Percentiles rank a stretch among this genome's conserved stretches.
Evolutionary conservation across 2,329 filamentous ascomycete species (phyloP).

Genomic region (Raffaelea deltoideospora): DNA sequence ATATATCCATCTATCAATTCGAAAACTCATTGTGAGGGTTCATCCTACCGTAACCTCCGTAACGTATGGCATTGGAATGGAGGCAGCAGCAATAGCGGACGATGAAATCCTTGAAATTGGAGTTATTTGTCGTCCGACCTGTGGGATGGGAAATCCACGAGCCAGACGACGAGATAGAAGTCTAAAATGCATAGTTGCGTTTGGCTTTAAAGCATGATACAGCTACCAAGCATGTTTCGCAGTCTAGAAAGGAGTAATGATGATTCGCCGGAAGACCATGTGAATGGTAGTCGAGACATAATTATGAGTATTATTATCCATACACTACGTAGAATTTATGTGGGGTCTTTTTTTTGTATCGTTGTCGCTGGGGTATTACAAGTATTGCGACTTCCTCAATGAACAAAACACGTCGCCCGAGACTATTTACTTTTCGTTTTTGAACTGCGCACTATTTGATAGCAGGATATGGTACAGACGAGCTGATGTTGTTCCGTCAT

Average conservation of each 20-base stretch:
- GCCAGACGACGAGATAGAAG: slow-evolving; percentile 19
- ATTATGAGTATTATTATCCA: too few species aligned
- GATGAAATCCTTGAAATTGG: slow-evolving; percentile 15
- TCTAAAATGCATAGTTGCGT: slow-evolving; percentile 22
- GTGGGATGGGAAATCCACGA: slow-evolving; percentile 15
- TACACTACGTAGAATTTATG: too few species aligned
- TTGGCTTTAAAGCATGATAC: background rate
- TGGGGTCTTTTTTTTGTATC: too few species aligned
- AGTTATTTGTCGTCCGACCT: slow-evolving; percentile 25
- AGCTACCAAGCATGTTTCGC: background rate
- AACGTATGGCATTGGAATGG: slow-evolving; percentile 45
- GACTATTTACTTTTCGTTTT: too few species aligned
- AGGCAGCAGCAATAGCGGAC: slow-evolving; percentile 12
- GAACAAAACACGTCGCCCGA: too few species aligned
- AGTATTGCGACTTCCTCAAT: too few species aligned
- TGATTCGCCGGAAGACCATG: background rate
- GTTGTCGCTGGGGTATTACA: too few species aligned
- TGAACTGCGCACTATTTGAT: too few species aligned
- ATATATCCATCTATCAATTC: slow-evolving; percentile 6
- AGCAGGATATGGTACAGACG: too few species aligned
- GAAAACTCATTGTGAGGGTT: too few species aligned
- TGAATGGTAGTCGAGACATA: too few species aligned
- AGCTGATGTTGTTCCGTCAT: too few species aligned
- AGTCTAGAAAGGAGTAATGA: background rate
- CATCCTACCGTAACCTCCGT: slow-evolving; percentile 39